Conservation (phyloP, 108 stramenopile genomes). For the Nitzschia sp. region DNA sequence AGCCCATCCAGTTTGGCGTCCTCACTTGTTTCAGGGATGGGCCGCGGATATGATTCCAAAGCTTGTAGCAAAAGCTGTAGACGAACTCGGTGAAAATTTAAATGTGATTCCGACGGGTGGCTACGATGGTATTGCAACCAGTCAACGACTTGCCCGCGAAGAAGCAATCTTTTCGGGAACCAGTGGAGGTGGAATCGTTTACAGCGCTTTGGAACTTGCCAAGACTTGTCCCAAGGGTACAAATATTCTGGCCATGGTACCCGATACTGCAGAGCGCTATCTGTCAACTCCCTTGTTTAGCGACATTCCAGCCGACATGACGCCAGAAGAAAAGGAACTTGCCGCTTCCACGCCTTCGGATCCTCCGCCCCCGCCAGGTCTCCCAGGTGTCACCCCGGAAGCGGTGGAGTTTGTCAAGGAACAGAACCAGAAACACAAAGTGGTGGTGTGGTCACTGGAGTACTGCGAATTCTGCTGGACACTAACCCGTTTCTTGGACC, state of each 20-base stretch:
- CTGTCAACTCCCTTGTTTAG: slow-evolving; percentile 81
- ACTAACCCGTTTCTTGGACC: slow-evolving; percentile 32
- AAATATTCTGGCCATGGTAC: slow-evolving; percentile 66
- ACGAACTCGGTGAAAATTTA: neutral
- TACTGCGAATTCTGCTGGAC: slow-evolving; percentile 58
- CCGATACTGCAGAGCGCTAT: slow-evolving; percentile 87
- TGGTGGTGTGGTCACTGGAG: slow-evolving; percentile 37
- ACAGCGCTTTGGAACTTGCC: slow-evolving; percentile 71
- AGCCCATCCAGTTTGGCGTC: slow-evolving; percentile 55
- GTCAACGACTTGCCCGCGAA: slow-evolving; percentile 66
- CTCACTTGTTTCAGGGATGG: slow-evolving; percentile 68
- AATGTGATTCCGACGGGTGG: neutral
- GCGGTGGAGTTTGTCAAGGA: slow-evolving; percentile 31
- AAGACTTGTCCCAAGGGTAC: slow-evolving; percentile 67
- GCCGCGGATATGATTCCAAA: slow-evolving; percentile 84
- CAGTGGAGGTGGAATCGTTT: slow-evolving; percentile 71
- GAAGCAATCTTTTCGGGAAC: slow-evolving; percentile 84
- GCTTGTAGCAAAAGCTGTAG: slow-evolving; percentile 51
- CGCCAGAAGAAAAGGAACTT: slow-evolving; percentile 70
- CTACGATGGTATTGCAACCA: slow-evolving; percentile 50
- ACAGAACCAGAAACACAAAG: slow-evolving; percentile 15
- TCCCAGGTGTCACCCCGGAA: slow-evolving; percentile 11
- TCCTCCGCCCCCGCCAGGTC: slow-evolving; percentile 40
- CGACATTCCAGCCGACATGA: slow-evolving; percentile 78
- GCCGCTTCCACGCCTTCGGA: slow-evolving; percentile 51